Evolutionary conservation across 768 basidiomycete genomes (phyloP).

Genomic region (Phanerochaete sordida): DNA sequence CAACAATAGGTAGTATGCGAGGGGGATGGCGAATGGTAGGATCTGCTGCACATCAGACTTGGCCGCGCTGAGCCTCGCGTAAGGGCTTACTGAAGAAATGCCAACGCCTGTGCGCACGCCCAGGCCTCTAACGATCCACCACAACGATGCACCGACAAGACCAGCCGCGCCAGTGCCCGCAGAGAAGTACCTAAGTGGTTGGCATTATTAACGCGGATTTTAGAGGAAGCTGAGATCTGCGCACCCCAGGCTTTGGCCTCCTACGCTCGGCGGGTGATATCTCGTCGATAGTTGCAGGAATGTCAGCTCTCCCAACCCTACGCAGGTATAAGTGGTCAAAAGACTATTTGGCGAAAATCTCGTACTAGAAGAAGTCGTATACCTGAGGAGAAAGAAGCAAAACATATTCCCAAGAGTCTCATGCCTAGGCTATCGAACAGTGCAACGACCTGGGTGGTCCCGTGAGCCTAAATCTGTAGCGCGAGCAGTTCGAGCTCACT

Average conservation of each 20-base stretch:
- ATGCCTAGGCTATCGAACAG: conserved; percentile 59
- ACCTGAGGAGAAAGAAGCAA: conserved; percentile 90
- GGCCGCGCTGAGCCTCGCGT: neutral
- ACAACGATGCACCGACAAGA: conserved; percentile 85
- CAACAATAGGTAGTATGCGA: conserved; percentile 74
- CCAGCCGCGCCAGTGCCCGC: conserved; percentile 95
- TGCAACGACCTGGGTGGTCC: conserved; percentile 62
- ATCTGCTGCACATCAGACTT: conserved; percentile 42
- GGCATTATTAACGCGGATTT: neutral
- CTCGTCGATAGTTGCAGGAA: conserved; percentile 92
- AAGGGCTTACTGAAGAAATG: conserved; percentile 63
- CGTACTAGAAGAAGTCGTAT: too few relatives aligned
- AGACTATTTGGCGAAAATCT: too few relatives aligned
- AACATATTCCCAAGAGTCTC: conserved; percentile 73
- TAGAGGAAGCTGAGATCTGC: conserved; percentile 13
- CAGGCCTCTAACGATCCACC: conserved; percentile 89
- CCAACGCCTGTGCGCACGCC: conserved; percentile 85
- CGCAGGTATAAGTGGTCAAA: conserved; percentile 2
- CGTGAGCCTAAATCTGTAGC: neutral
- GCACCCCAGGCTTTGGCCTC: conserved; percentile 80
- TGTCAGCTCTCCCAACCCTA: conserved; percentile 91
- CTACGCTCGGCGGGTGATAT: conserved; percentile 63
- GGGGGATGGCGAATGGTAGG: conserved; percentile 76
- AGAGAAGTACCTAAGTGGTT: conserved; percentile 74
- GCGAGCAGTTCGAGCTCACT: conserved; percentile 41